These are phyloP conservation scores for Hypoxylon sp. DNA, from an alignment of 2,329 filamentous ascomycete species.

Conservation along the genomic window DNA sequence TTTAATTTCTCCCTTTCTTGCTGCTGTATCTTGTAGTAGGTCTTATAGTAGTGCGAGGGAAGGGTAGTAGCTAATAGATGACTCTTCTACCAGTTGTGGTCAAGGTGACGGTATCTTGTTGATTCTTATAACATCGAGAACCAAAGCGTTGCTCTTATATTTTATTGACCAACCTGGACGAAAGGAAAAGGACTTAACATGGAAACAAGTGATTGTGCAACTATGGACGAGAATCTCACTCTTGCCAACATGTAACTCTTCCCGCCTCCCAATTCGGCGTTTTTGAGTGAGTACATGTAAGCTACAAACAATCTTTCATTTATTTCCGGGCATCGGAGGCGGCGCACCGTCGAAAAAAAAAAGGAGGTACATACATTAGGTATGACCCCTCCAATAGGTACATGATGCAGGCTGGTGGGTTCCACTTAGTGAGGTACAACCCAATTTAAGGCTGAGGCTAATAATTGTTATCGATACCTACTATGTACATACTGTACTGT, in stretches of 20 bases:
- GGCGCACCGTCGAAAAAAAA: background rate
- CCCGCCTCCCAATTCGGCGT: background rate
- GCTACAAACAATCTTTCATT: constrained; percentile 10
- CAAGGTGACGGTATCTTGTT: constrained; percentile 11
- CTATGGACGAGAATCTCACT: constrained; percentile 17
- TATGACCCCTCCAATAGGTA: constrained; percentile 18
- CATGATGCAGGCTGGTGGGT: background rate
- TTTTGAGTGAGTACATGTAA: constrained; percentile 7
- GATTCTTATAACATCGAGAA: constrained; percentile 11
- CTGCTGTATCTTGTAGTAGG: constrained; percentile 1
- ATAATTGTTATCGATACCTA: constrained; percentile 15
- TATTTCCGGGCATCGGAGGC: constrained; percentile 38
- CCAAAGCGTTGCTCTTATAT: constrained; percentile 8
- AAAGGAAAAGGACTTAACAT: constrained; percentile 19
- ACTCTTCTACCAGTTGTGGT: constrained; percentile 19
- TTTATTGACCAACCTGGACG: constrained; percentile 5
- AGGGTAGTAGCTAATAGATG: background rate
- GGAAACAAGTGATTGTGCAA: constrained; percentile 9
- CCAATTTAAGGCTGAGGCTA: constrained; percentile 17
- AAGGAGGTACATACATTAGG: background rate
- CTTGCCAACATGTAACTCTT: constrained; percentile 4
- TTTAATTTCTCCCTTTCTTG: constrained; percentile 41
- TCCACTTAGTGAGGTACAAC: background rate
- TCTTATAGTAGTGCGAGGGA: background rate
- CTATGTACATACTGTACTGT: too few relatives aligned